A percentile compares a stretch with the other conserved stretches of the same genome.
These are phyloP conservation scores for Xylariaceae sp. DNA, from an alignment of 2,329 filamentous ascomycete species.

Conservation along the genomic window DNA sequence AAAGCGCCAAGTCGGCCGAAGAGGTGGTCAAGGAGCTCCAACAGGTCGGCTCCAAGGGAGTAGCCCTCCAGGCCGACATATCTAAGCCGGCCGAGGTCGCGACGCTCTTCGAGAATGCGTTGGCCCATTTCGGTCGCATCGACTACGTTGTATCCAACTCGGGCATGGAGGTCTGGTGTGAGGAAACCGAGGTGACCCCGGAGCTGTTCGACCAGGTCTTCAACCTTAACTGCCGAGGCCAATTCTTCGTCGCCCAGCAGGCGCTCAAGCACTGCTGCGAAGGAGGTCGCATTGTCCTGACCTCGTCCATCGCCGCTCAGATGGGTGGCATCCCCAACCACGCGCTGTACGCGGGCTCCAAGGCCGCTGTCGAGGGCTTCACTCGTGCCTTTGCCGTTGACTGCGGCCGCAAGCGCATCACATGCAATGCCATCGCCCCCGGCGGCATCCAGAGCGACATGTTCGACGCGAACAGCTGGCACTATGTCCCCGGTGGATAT, in stretches of 20 bases:
- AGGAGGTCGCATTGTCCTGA: constrained; percentile 67
- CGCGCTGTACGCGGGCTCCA: constrained; percentile 65
- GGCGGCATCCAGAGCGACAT: constrained; percentile 73
- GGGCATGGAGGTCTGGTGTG: constrained; percentile 65
- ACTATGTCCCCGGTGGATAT: constrained; percentile 55
- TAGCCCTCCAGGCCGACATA: constrained; percentile 61
- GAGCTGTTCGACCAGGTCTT: constrained; percentile 69
- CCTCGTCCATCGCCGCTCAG: constrained; percentile 63
- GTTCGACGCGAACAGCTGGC: constrained; percentile 66
- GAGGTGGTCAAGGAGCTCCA: constrained; percentile 50
- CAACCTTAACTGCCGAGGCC: constrained; percentile 63
- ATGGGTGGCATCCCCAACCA: constrained; percentile 64
- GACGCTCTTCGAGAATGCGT: constrained; percentile 59
- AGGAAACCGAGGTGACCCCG: constrained; percentile 62
- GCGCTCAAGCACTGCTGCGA: constrained; percentile 65
- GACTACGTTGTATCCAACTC: constrained; percentile 71
- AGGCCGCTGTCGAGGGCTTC: constrained; percentile 69
- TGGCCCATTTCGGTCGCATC: constrained; percentile 61
- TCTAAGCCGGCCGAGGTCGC: constrained; percentile 54
- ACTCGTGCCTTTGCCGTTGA: constrained; percentile 67
- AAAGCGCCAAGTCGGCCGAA: constrained; percentile 51
- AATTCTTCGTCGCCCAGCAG: constrained; percentile 75
- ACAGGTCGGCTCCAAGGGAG: constrained; percentile 50
- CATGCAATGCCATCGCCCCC: constrained; percentile 67
- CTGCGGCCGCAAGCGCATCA: constrained; percentile 62